Conservation (phyloP, 208 protist genomes). For the Wallacemonas collosoma region DNA sequence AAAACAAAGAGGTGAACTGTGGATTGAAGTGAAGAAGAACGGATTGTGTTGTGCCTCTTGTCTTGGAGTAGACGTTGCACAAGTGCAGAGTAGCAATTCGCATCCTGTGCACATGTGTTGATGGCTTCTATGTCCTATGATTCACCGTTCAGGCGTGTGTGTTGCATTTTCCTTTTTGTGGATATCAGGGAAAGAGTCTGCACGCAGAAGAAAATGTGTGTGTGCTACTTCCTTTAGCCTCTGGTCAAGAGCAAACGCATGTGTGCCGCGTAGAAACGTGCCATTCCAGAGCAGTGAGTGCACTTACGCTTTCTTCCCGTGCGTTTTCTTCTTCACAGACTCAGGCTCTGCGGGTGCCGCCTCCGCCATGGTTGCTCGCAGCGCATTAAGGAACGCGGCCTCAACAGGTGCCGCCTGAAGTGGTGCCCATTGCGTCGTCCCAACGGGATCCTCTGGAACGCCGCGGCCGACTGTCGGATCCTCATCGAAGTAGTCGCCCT, state of each 20-base stretch:
- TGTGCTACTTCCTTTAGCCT: too few relatives aligned
- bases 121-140: not conserved
- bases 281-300: not conserved
- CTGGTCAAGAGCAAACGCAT: too few relatives aligned
- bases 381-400: slow-evolving; percentile 24
- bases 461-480: slow-evolving; percentile 77
- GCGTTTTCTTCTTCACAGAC: not conserved
- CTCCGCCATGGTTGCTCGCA: slow-evolving; percentile 21
- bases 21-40: not conserved
- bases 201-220: too few relatives aligned
- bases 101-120: not conserved
- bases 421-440: slow-evolving; percentile 43
- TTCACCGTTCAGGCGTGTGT: not conserved
- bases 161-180: not conserved
- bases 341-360: not conserved
- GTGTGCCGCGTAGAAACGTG: too few relatives aligned
- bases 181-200: not conserved
- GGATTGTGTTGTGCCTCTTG: not conserved
- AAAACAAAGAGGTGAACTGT: not conserved
- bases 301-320: not conserved
- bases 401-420: slow-evolving; percentile 37
- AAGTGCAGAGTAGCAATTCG: too few relatives aligned
- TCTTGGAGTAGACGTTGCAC: too few relatives aligned
- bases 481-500: slow-evolving; percentile 83
- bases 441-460: slow-evolving; percentile 60